A percentile compares a stretch with the other conserved stretches of the same genome.
Evolutionary conservation across 2,329 filamentous ascomycete species (phyloP).

Genomic region (Colletotrichum sansevieriae): DNA sequence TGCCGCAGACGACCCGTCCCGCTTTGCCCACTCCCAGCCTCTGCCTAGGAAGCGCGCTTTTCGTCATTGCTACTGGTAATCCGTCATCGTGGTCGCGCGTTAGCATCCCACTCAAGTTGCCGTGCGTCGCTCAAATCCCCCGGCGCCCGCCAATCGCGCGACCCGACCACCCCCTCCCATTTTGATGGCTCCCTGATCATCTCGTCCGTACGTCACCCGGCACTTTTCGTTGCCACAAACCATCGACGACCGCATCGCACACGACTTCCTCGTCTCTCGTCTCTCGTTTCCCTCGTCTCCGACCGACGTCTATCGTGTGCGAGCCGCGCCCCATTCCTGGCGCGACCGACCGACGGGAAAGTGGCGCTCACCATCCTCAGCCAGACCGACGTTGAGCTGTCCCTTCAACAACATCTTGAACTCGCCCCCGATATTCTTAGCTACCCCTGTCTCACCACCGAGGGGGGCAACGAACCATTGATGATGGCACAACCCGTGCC

Average conservation of each 20-base stretch:
- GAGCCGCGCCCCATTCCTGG: conserved; percentile 40
- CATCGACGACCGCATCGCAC: conserved; percentile 29
- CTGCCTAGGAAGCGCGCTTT: conserved; percentile 23
- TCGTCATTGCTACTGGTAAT: conserved; percentile 13
- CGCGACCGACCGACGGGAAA: conserved; percentile 47
- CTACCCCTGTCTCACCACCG: conserved; percentile 59
- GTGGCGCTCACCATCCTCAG: conserved; percentile 70
- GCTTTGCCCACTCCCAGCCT: background rate
- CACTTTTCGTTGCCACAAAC: conserved; percentile 38
- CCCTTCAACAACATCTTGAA: conserved; percentile 71
- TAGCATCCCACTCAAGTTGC: conserved; percentile 32
- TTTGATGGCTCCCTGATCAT: conserved; percentile 43
- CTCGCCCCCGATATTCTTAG: conserved; percentile 66
- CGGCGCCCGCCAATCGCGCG: conserved; percentile 42
- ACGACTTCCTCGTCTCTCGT: conserved; percentile 13
- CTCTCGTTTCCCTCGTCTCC: conserved; percentile 26
- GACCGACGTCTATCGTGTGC: conserved; percentile 38
- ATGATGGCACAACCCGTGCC: conserved; percentile 80
- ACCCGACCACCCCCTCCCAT: conserved; percentile 41
- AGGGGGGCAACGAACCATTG: conserved; percentile 71
- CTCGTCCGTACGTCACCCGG: conserved; percentile 40
- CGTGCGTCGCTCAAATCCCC: conserved; percentile 40
- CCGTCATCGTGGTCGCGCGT: conserved; percentile 34
- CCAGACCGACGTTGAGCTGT: conserved; percentile 67
- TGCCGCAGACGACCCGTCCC: conserved; percentile 25